Evolutionary conservation across 1,284 basidiomycete species (phyloP).

Genomic region (Athelia psychrophila): DNA sequence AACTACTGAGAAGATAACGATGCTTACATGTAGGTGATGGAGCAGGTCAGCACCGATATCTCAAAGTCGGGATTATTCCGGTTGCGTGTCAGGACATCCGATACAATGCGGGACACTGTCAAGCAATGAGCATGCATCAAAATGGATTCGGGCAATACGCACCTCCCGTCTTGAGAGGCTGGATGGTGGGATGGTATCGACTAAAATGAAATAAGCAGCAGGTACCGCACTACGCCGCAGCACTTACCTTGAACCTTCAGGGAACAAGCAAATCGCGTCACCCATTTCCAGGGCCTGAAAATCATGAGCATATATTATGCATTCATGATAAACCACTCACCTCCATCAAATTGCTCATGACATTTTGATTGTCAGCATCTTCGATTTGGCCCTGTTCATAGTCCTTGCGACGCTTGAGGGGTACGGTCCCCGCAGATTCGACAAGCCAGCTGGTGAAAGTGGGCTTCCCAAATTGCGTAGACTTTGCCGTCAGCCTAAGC

Average conservation of each 20-base stretch:
- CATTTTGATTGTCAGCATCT: slow-evolving; percentile 58
- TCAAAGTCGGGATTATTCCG: slow-evolving; percentile 66
- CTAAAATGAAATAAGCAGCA: slow-evolving; percentile 19
- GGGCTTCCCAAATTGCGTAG: slow-evolving; percentile 75
- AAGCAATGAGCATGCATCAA: not conserved
- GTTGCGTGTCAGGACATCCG: slow-evolving; percentile 74
- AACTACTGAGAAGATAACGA: not conserved
- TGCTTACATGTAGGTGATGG: slow-evolving; percentile 77
- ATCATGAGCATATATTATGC: not conserved
- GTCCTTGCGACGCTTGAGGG: slow-evolving; percentile 76
- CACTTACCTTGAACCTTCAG: slow-evolving; percentile 65
- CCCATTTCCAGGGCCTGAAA: slow-evolving; percentile 71
- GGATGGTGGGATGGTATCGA: slow-evolving; percentile 78
- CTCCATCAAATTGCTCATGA: slow-evolving; percentile 67
- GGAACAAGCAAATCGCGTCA: slow-evolving; percentile 80
- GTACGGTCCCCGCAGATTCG: slow-evolving; percentile 81
- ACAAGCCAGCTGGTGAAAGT: slow-evolving; percentile 90
- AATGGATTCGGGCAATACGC: slow-evolving; percentile 12
- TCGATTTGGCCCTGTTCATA: slow-evolving; percentile 39
- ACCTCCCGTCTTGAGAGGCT: slow-evolving; percentile 85
- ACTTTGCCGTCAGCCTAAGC: slow-evolving; percentile 80
- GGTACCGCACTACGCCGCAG: not conserved
- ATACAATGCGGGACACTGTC: slow-evolving; percentile 75
- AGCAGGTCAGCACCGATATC: slow-evolving; percentile 72
- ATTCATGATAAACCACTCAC: slow-evolving; percentile 29